phyloP scores from a whole-genome alignment of 2,329 filamentous ascomycete species.

The Cordyceps militaris region DNA sequence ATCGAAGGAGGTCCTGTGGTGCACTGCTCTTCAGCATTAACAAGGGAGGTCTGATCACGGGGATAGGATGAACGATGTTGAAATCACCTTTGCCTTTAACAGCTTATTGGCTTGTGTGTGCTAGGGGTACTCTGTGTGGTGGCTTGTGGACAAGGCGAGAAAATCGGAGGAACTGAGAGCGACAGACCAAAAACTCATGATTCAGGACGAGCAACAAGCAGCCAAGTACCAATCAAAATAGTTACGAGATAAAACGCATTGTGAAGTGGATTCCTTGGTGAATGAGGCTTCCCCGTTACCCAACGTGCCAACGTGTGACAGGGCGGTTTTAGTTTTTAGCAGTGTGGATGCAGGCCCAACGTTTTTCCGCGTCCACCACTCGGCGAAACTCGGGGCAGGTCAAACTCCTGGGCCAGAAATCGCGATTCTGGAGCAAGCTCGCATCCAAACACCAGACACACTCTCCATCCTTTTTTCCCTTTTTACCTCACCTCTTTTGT shows the following conservation, averaged over 20 bases:
- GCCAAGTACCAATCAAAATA: neutral
- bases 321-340: neutral
- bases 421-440: slow-evolving; percentile 12
- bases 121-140: too few relatives aligned
- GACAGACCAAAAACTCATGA: neutral
- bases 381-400: slow-evolving; percentile 15
- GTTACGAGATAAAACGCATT: neutral
- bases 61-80: too few relatives aligned
- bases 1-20: too few relatives aligned
- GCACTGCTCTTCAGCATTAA: too few relatives aligned
- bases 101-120: too few relatives aligned
- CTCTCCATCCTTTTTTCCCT: neutral
- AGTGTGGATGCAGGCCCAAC: slow-evolving; percentile 10
- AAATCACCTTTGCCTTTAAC: too few relatives aligned
- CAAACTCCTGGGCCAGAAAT: slow-evolving; percentile 14
- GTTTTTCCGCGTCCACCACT: slow-evolving; percentile 13
- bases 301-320: neutral
- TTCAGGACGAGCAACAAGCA: neutral
- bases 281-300: neutral
- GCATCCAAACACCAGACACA: slow-evolving; percentile 3
- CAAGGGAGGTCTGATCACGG: too few relatives aligned
- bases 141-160: too few relatives aligned
- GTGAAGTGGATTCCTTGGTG: neutral
- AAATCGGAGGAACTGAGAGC: neutral
- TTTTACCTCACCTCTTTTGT: slow-evolving; percentile 1